phyloP scores from a whole-genome alignment of 306 rosid genomes.

The Gillenia trifoliata region DNA sequence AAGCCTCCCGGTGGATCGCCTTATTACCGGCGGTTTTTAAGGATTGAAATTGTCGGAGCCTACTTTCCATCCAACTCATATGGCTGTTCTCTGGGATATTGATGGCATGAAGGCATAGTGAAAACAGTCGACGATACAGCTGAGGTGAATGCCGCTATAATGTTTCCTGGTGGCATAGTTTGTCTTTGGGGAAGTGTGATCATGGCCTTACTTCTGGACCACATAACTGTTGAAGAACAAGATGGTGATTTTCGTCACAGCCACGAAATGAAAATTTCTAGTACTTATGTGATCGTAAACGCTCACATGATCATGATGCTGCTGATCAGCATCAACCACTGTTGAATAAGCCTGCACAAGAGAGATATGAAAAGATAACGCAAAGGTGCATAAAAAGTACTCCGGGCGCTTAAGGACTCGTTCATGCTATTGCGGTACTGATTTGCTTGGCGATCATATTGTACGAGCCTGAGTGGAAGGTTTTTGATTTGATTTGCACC shows the following conservation, averaged over 20 bases:
- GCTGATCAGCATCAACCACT: slow-evolving; percentile 25
- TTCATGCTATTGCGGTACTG: slow-evolving; percentile 72
- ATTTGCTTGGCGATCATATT: slow-evolving; percentile 70
- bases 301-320: neutral
- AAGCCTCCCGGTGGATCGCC: slow-evolving; percentile 52
- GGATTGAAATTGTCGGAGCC: slow-evolving; percentile 77
- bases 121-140: slow-evolving; percentile 36
- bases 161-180: slow-evolving; percentile 58
- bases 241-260: neutral
- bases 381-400: slow-evolving; percentile 54
- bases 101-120: slow-evolving; percentile 60
- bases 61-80: slow-evolving; percentile 67
- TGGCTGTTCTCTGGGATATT: slow-evolving; percentile 74
- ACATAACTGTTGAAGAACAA: slow-evolving; percentile 19
- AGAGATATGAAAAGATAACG: slow-evolving; percentile 27
- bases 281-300: slow-evolving; percentile 20
- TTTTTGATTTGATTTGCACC: slow-evolving; percentile 66
- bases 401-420: slow-evolving; percentile 70
- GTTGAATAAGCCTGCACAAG: slow-evolving; percentile 30
- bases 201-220: slow-evolving; percentile 66
- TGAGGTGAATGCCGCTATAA: slow-evolving; percentile 49
- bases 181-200: slow-evolving; percentile 61
- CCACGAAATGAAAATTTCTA: slow-evolving; percentile 39
- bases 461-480: slow-evolving; percentile 60
- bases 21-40: slow-evolving; percentile 54